These are phyloP conservation scores for Ceratobasidium theobromae DNA, from an alignment of 1,284 basidiomycete genomes.

Conservation along the genomic window DNA sequence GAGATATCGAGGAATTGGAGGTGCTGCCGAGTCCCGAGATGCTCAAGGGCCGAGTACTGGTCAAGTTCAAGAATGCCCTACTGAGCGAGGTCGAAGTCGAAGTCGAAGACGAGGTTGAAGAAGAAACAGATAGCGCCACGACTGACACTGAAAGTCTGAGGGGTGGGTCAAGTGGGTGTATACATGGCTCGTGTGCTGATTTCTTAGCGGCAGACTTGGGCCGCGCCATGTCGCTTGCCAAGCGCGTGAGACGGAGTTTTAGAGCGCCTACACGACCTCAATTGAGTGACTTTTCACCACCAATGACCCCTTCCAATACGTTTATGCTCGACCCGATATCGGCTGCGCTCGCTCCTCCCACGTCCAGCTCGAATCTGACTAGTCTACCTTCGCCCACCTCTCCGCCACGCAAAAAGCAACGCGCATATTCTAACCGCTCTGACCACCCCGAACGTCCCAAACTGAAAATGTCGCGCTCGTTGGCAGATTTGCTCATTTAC, in stretches of 20 bases:
- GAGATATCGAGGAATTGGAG: slow-evolving; percentile 46
- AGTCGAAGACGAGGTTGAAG: slow-evolving; percentile 38
- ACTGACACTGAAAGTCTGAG: slow-evolving; percentile 36
- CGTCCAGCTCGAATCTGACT: background rate
- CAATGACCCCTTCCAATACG: background rate
- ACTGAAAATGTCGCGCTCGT: slow-evolving; percentile 68
- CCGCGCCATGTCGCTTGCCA: background rate
- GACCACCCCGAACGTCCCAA: slow-evolving; percentile 36
- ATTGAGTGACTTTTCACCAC: background rate
- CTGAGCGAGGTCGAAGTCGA: slow-evolving; percentile 49
- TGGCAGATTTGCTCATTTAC: slow-evolving; percentile 85
- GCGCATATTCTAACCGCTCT: slow-evolving; percentile 14
- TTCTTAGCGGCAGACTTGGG: background rate
- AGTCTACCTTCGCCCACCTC: background rate
- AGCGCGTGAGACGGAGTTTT: slow-evolving; percentile 1
- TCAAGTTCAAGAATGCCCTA: slow-evolving; percentile 67
- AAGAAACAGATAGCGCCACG: slow-evolving; percentile 45
- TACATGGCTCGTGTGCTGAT: slow-evolving; percentile 1
- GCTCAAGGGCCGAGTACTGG: slow-evolving; percentile 74
- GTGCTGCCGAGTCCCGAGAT: slow-evolving; percentile 85
- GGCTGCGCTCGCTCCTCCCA: background rate
- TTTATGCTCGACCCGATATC: slow-evolving; percentile 10
- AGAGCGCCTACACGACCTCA: slow-evolving; percentile 32
- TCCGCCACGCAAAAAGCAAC: slow-evolving; percentile 17
- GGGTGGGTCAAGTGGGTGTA: background rate